Percentiles rank a stretch among this genome's conserved stretches.
These are phyloP conservation scores for Gossypium ekmanianum DNA, from an alignment of 345 rosid genomes.

Conservation along the genomic window DNA sequence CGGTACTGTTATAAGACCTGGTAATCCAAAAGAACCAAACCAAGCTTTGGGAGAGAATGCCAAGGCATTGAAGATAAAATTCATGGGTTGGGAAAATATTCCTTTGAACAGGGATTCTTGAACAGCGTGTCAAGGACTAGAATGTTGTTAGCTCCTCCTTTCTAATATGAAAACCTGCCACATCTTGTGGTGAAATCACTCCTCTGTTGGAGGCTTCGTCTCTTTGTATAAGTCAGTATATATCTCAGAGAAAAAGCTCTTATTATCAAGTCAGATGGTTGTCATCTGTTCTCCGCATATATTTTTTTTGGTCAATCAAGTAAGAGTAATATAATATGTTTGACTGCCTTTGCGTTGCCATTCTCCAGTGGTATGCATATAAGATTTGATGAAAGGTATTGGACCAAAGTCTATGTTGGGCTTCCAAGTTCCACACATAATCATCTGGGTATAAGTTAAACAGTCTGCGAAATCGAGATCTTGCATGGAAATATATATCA, in stretches of 20 bases:
- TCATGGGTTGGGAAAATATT: conserved; percentile 25
- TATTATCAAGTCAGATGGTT: neutral
- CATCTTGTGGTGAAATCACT: conserved; percentile 17
- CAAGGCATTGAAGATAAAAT: conserved; percentile 27
- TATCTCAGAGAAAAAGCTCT: conserved; percentile 20
- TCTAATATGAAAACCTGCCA: conserved; percentile 14
- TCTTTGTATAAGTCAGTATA: conserved; percentile 24
- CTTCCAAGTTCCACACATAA: neutral
- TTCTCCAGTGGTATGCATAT: neutral
- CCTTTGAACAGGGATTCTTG: conserved; percentile 21
- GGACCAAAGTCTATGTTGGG: neutral
- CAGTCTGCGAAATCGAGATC: neutral
- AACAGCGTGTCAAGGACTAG: conserved; percentile 9
- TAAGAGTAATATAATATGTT: neutral
- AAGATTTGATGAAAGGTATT: neutral
- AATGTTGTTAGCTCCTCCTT: conserved; percentile 20
- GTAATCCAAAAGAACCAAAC: conserved; percentile 23
- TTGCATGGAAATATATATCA: neutral
- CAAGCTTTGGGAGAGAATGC: conserved; percentile 23
- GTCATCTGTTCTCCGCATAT: neutral
- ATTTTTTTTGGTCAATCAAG: neutral
- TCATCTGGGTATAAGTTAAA: neutral
- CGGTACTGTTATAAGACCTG: conserved; percentile 26
- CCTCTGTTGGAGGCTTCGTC: conserved; percentile 17
- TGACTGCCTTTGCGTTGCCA: neutral